A percentile compares a stretch with the other conserved stretches of the same genome.
Evolutionary conservation across 1,284 basidiomycete species (phyloP).

Genomic region (Xerocomus amazonicus): DNA sequence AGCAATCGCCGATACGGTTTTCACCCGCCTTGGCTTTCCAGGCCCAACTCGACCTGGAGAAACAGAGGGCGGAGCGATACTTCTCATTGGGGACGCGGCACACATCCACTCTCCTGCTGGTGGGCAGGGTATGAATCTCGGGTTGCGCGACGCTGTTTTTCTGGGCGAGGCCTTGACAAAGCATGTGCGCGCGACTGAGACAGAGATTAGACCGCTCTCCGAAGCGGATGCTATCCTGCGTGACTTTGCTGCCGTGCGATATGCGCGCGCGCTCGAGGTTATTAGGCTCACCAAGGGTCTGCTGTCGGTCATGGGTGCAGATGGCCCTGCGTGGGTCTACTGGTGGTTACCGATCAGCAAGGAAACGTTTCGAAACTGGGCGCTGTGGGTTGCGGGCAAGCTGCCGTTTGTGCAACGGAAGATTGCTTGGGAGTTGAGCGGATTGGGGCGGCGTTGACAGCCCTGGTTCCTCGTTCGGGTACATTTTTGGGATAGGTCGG

Average conservation of each 20-base stretch:
- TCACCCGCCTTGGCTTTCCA: constrained; percentile 24
- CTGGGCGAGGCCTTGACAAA: constrained; percentile 29
- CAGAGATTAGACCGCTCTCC: constrained; percentile 4
- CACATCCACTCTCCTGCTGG: constrained; percentile 41
- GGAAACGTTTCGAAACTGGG: constrained; percentile 13
- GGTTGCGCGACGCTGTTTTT: constrained; percentile 40
- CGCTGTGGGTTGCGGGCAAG: constrained; percentile 17
- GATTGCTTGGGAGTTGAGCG: not conserved
- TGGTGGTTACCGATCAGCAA: constrained; percentile 19
- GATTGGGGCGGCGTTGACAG: not conserved
- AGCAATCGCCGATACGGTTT: constrained; percentile 35
- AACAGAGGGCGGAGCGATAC: constrained; percentile 15
- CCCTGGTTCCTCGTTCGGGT: too few species aligned
- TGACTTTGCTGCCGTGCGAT: constrained; percentile 17
- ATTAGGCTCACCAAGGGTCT: constrained; percentile 25
- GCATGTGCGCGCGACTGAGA: constrained; percentile 18
- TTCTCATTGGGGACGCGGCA: constrained; percentile 44
- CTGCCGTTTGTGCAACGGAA: not conserved
- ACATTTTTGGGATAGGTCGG: too few species aligned
- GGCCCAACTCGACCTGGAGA: not conserved
- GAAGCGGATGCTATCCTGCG: constrained; percentile 21
- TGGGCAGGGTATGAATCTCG: constrained; percentile 49
- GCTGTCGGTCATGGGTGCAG: constrained; percentile 14
- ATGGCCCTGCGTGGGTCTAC: not conserved
- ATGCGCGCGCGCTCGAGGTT: constrained; percentile 21